phyloP scores from a whole-genome alignment of 1,284 basidiomycete species.

The Fomitopsis pinicola region DNA sequence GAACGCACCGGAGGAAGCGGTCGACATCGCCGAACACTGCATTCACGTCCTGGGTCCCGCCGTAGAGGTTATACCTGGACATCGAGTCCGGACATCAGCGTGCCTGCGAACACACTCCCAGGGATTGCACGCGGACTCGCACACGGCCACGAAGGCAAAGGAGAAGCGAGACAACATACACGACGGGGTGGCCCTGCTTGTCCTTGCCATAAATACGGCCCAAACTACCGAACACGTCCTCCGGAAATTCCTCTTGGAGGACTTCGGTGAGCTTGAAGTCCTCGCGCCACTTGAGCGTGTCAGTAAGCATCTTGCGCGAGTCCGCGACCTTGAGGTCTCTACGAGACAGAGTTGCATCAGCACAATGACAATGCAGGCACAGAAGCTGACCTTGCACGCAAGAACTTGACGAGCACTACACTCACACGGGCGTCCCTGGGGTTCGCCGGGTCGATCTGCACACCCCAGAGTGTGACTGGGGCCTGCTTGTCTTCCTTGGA shows the following conservation, averaged over 20 bases:
- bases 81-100: not conserved
- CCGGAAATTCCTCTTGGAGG: conserved; percentile 58
- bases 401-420: conserved; percentile 74
- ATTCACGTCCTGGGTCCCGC: conserved; percentile 57
- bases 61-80: conserved; percentile 71
- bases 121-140: conserved; percentile 12
- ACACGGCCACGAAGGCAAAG: not conserved
- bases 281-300: conserved; percentile 70
- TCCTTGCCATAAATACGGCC: conserved; percentile 64
- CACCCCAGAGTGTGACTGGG: conserved; percentile 64
- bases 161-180: conserved; percentile 35
- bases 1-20: conserved; percentile 60
- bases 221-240: conserved; percentile 62
- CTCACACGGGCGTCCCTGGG: conserved; percentile 58
- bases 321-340: conserved; percentile 53
- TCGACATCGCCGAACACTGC: conserved; percentile 68
- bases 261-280: conserved; percentile 60
- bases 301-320: conserved; percentile 60
- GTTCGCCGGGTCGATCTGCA: conserved; percentile 52
- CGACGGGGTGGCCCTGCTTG: conserved; percentile 61
- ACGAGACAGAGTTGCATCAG: not conserved
- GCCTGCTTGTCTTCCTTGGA: conserved; percentile 45
- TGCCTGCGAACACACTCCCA: not conserved
- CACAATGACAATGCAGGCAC: not conserved
- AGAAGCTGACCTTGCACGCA: conserved; percentile 59